These are phyloP conservation scores for Mortierella sp. DNA, from an alignment of 371 early-diverging fungal genomes.

Conservation along the genomic window DNA sequence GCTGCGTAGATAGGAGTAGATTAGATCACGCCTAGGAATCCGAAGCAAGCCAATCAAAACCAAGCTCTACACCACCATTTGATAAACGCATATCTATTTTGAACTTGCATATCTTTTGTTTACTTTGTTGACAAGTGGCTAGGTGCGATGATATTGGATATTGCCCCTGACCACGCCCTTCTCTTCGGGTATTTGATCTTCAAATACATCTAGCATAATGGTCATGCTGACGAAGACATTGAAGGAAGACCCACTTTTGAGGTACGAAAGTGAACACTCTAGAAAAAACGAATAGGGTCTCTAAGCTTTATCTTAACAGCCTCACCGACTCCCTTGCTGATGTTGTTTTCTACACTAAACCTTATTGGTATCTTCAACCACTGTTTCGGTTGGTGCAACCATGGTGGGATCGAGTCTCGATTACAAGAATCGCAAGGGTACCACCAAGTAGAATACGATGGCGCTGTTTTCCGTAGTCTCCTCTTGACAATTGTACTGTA, in stretches of 20 bases:
- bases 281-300: neutral
- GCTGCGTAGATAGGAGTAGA: too few relatives aligned
- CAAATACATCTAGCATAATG: conserved; percentile 74
- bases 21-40: neutral
- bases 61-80: neutral
- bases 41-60: too few relatives aligned
- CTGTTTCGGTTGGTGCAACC: conserved; percentile 43
- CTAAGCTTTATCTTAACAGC: neutral
- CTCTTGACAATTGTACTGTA: conserved; percentile 70
- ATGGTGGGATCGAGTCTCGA: conserved; percentile 49
- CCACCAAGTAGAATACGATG: conserved; percentile 56
- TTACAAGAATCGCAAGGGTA: conserved; percentile 46
- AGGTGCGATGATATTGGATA: conserved; percentile 81
- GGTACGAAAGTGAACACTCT: conserved; percentile 14
- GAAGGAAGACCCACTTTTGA: conserved; percentile 70
- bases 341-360: neutral
- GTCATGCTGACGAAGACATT: conserved; percentile 64
- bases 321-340: neutral
- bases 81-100: neutral
- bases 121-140: conserved; percentile 68
- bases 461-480: conserved; percentile 65
- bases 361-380: conserved; percentile 60
- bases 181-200: too few relatives aligned
- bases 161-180: conserved; percentile 79
- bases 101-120: neutral